Evolutionary conservation across 1,284 basidiomycete genomes (phyloP), one percentile per base, ranked within the genome.

Genomic region (Austroboletus novae-zelandiae): DNA sequence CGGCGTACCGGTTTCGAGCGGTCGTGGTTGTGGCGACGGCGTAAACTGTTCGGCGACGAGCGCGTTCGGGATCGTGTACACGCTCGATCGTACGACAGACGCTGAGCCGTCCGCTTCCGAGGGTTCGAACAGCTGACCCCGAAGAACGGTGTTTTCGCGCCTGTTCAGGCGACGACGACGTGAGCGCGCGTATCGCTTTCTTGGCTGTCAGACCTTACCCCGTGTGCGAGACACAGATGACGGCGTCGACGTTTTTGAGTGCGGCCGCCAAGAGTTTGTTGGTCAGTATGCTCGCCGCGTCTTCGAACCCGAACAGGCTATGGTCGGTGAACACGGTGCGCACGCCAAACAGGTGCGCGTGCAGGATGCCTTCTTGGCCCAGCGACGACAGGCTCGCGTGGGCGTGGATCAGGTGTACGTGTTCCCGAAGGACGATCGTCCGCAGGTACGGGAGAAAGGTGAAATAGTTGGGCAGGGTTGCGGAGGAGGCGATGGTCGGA

Each of bases 221-320:
- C 0, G 94, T 98, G 70, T 99, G 91, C n/a, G 92, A 95, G 43
- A 99, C 97, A 62, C 94, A 98, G 31, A 98, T 94, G 0, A 92
- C 92, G 0, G 87, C 91, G 57, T 98, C 96, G 0, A 95, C 89
- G 66, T 96, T 95, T 55, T 86, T 83, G 60, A 99, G 73, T 1
- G 88, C 89, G 14, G 84, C 92, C 13, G 84, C 88, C 27, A 99
- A 75, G 35, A 99, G 78, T 68, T 99, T 99, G 75, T 99, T 99
- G 6, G 97, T 98, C 57, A 98, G 73, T 43, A 99, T 95, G 60
- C 94, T 94, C 0, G 94, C 94, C 15, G 94, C 94, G 62, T 98
- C 95, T 41, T 92, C 93, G 60, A 99, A 94, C 0, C 93, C 94
- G 61, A 98, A 99, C 23, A 99, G 73, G 59, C 90, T 94, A 65